Percentiles rank a stretch among this genome's conserved stretches.
These are phyloP conservation scores for Dillenia suffruticosa DNA, from an alignment of 164 flowering plant genomes.

Conservation along the genomic window DNA sequence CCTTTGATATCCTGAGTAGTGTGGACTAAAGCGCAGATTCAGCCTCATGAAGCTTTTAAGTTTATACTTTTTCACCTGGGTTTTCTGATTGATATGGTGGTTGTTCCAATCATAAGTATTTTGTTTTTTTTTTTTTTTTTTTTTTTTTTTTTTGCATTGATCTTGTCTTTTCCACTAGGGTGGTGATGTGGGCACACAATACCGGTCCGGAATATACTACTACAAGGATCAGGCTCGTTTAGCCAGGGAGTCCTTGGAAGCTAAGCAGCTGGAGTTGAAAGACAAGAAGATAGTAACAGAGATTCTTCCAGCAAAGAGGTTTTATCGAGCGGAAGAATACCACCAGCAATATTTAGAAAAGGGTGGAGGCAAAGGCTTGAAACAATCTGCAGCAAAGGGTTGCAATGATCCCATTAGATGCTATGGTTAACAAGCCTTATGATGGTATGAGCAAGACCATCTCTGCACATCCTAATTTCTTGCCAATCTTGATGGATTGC, in stretches of 20 bases:
- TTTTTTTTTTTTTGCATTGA: not conserved
- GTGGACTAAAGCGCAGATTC: too few species aligned
- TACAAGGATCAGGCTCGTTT: slow-evolving; percentile 51
- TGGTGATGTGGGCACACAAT: slow-evolving; percentile 74
- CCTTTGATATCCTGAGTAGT: too few species aligned
- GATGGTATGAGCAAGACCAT: too few species aligned
- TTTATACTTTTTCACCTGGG: too few species aligned
- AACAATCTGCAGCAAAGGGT: slow-evolving; percentile 70
- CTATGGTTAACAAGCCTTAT: slow-evolving; percentile 42
- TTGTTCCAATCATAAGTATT: too few species aligned
- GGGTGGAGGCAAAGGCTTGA: slow-evolving; percentile 49
- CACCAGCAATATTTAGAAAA: slow-evolving; percentile 72
- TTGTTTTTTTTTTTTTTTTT: too few species aligned
- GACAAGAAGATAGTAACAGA: slow-evolving; percentile 61
- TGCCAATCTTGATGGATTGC: too few species aligned
- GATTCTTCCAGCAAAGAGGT: slow-evolving; percentile 63
- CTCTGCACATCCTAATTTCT: too few species aligned
- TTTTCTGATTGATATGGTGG: too few species aligned
- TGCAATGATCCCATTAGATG: slow-evolving; percentile 85
- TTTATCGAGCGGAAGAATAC: slow-evolving; percentile 66
- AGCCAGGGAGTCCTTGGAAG: slow-evolving; percentile 60
- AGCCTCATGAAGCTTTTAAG: too few species aligned
- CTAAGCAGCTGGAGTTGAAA: slow-evolving; percentile 43
- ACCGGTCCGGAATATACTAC: slow-evolving; percentile 84
- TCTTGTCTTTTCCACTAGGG: slow-evolving; percentile 34